Evolutionary conservation across 2,329 filamentous ascomycete genomes (phyloP).

Genomic region (Diplodia scrobiculata): DNA sequence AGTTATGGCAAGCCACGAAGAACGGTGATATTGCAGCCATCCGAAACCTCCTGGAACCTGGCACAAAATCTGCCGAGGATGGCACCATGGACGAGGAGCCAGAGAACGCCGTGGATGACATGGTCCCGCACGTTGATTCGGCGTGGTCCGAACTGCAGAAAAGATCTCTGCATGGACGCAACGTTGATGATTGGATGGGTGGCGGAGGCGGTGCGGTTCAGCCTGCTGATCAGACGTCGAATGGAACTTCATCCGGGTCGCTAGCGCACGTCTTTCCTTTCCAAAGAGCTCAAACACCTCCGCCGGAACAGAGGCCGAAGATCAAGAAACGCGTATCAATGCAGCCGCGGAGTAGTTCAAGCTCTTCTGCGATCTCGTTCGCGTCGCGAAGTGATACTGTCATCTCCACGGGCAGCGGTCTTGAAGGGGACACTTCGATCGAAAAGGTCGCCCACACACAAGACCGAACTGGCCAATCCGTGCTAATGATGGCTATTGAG

Average conservation of each 20-base stretch:
- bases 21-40: constrained; percentile 76
- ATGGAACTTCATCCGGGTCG: constrained; percentile 40
- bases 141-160: constrained; percentile 24
- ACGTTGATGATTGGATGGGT: constrained; percentile 23
- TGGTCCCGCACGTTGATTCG: constrained; percentile 41
- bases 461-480: constrained; percentile 72
- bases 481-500: constrained; percentile 62
- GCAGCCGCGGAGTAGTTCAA: constrained; percentile 86
- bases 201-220: not conserved
- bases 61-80: constrained; percentile 44
- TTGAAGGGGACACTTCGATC: constrained; percentile 85
- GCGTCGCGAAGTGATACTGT: constrained; percentile 78
- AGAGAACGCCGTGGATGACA: constrained; percentile 39
- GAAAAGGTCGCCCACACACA: constrained; percentile 74
- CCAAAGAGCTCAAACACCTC: constrained; percentile 61
- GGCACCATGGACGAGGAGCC: constrained; percentile 48
- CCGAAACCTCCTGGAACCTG: constrained; percentile 76
- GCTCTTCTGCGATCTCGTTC: constrained; percentile 79
- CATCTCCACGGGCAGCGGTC: constrained; percentile 68
- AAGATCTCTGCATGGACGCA: constrained; percentile 13
- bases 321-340: constrained; percentile 78
- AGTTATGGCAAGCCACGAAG: constrained; percentile 82
- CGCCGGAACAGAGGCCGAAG: constrained; percentile 54
- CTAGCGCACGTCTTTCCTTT: constrained; percentile 91
- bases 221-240: not conserved